These are phyloP conservation scores for Oehlia diaphana DNA, from an alignment of 192 early-diverging fungal genomes.

Conservation along the genomic window DNA sequence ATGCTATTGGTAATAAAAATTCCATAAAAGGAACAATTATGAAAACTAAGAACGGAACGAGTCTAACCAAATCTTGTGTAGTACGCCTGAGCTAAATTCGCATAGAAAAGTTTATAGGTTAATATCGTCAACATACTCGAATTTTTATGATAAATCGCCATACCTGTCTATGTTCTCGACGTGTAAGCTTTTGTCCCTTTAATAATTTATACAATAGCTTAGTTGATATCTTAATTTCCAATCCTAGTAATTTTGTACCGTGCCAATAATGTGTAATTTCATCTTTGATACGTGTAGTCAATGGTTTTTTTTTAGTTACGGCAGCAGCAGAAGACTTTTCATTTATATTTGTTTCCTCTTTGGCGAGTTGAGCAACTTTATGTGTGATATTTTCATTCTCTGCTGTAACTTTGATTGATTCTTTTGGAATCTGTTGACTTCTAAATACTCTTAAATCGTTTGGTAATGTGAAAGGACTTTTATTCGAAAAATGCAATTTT, in stretches of 20 bases:
- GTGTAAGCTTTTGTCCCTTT: conserved; percentile 73
- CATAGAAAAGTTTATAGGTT: neutral
- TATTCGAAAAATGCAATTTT: neutral
- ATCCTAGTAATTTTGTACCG: conserved; percentile 85
- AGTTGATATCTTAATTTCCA: conserved; percentile 85
- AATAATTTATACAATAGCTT: conserved; percentile 72
- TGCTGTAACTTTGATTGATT: neutral
- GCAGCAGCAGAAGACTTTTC: conserved; percentile 1
- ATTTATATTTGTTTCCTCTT: neutral
- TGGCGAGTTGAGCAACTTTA: conserved; percentile 4
- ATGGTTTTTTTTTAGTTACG: conserved; percentile 51
- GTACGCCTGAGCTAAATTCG: conserved; percentile 75
- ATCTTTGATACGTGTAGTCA: conserved; percentile 80
- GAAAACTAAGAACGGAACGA: conserved; percentile 92
- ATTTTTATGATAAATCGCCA: neutral
- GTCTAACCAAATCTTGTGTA: conserved; percentile 77
- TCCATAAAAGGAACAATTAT: conserved; percentile 94
- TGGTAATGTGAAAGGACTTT: conserved; percentile 1
- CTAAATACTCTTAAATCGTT: conserved; percentile 3
- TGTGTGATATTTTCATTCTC: conserved; percentile 9
- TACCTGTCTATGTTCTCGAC: conserved; percentile 86
- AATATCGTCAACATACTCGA: neutral
- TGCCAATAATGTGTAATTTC: conserved; percentile 92
- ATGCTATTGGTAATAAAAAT: conserved; percentile 85
- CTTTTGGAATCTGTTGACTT: neutral